Base-by-base conservation (phyloP, 192 early-diverging fungal species). In the Lunasporangiospora selenospora region DNA sequence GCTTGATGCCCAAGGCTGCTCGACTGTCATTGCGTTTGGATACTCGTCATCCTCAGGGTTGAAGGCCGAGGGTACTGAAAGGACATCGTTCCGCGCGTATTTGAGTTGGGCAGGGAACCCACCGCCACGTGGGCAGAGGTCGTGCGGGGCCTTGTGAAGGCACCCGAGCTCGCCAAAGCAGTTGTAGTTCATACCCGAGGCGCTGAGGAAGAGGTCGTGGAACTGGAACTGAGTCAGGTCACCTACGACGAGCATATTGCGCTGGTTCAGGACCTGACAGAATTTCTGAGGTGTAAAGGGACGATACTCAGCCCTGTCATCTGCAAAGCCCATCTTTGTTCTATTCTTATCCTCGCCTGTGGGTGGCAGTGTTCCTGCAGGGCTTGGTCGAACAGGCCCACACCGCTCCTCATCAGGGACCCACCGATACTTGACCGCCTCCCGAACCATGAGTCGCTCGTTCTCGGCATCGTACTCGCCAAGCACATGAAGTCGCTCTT, bases 101-200 rank as follows among this genome's bases (percentile, higher is more conserved):
- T 54, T 77, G 50, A 77, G 56, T 27, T 45, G 31, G 3, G 36
- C 44, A 1, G 41, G 11, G 15, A 8, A 3, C 6, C 36, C 50
- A 0, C 4, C 10, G 34, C 29, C 27, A 11, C 9, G 23, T 32
- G n/a, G 9, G 59, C 65, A 77, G n/a, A 77, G 41, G 13, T 27
- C 23, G 27, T 77, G 54, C 11, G 53, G 55, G 2, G 13, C 8
- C 3, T 19, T 29, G 1, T 59, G 61, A 42, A 81, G 71, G 60
- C 84, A 85, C 24, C 59, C 63, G 8, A 71, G 46, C 42, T 83
- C 84, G 11, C 84, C 81, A 73, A 67, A 75, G 39, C 81, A 85
- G 19, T 63, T 58, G 34, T 64, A 70, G 0, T 77, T 76, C 23
- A 53, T 77, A 42, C 77, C 76, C n/a, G 78, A 65, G 27, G 76